Evolutionary conservation across 1,139 yeast genomes (phyloP).

Genomic region (Zygotorulaspora mrakii): DNA sequence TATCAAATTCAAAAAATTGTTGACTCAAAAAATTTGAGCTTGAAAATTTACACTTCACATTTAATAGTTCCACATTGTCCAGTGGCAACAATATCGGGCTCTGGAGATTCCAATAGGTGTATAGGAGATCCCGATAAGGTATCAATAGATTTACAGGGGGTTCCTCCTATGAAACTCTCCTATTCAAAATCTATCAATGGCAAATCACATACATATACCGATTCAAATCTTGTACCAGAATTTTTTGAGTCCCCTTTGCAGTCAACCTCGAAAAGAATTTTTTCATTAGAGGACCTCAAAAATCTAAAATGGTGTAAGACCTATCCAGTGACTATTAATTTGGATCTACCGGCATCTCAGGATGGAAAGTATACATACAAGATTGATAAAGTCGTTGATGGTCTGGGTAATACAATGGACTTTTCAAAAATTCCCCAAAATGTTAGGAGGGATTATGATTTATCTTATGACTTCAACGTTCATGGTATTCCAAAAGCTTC

Average conservation of each 20-base stretch:
- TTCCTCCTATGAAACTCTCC: slow-evolving; percentile 66
- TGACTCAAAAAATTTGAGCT: slow-evolving; percentile 60
- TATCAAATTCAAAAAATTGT: slow-evolving; percentile 64
- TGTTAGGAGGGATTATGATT: slow-evolving; percentile 42
- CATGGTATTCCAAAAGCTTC: slow-evolving; percentile 58
- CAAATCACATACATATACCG: slow-evolving; percentile 41
- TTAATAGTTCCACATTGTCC: slow-evolving; percentile 78
- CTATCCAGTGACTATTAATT: slow-evolving; percentile 45
- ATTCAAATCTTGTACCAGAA: slow-evolving; percentile 49
- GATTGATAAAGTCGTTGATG: slow-evolving; percentile 65
- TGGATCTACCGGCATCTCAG: slow-evolving; percentile 47
- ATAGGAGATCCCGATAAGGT: slow-evolving; percentile 55
- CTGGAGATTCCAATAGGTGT: slow-evolving; percentile 51
- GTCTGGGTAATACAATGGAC: slow-evolving; percentile 63
- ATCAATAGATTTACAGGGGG: slow-evolving; percentile 61
- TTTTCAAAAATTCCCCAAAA: slow-evolving; percentile 42
- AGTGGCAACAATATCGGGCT: slow-evolving; percentile 45
- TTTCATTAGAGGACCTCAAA: slow-evolving; percentile 37
- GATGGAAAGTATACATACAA: slow-evolving; percentile 64
- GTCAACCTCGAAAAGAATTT: slow-evolving; percentile 23
- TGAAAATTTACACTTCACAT: slow-evolving; percentile 62
- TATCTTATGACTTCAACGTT: slow-evolving; percentile 54
- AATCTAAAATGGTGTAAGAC: slow-evolving; percentile 53
- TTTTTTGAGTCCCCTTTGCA: slow-evolving; percentile 39
- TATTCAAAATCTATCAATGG: slow-evolving; percentile 58